Evolutionary conservation across 1,139 yeast species (phyloP).

Genomic region (Yamadazyma spencermartinsiae): DNA sequence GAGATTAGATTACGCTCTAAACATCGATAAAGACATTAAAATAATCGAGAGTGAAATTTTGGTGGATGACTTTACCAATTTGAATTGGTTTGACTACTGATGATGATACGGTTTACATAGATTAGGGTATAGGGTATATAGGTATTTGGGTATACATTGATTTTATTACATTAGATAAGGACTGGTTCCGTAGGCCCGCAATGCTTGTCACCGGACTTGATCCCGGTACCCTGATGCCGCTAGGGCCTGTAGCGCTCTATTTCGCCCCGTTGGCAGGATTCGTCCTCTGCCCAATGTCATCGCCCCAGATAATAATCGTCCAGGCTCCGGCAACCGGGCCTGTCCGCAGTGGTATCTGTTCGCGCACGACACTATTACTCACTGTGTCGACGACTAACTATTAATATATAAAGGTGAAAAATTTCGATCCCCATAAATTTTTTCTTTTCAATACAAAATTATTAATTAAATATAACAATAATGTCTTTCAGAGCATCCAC

Average conservation of each 20-base stretch:
- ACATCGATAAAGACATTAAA: conserved; percentile 7
- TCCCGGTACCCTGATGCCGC: not conserved
- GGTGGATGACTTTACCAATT: conserved; percentile 17
- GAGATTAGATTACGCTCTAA: conserved; percentile 10
- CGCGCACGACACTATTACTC: conserved; percentile 2
- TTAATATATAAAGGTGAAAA: conserved; percentile 4
- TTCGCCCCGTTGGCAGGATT: not conserved
- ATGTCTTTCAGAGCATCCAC: conserved; percentile 67
- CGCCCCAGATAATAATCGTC: not conserved
- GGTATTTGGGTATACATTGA: not conserved
- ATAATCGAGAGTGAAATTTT: conserved; percentile 10
- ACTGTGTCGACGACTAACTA: not conserved
- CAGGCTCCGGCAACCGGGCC: conserved; percentile 1
- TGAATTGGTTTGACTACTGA: conserved; percentile 19
- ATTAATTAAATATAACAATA: conserved; percentile 2
- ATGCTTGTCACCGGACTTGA: not conserved
- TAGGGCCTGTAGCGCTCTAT: not conserved
- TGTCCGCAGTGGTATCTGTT: not conserved
- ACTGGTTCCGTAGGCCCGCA: not conserved
- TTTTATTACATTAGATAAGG: not conserved
- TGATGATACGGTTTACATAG: not conserved
- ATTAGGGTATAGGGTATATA: not conserved
- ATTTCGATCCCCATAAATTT: not conserved
- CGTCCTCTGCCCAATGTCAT: not conserved
- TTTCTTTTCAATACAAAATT: too few species aligned